Evolutionary conservation across 345 rosid species (phyloP), one percentile per base, ranked within the genome.

Genomic region (Iberis pinnata): DNA sequence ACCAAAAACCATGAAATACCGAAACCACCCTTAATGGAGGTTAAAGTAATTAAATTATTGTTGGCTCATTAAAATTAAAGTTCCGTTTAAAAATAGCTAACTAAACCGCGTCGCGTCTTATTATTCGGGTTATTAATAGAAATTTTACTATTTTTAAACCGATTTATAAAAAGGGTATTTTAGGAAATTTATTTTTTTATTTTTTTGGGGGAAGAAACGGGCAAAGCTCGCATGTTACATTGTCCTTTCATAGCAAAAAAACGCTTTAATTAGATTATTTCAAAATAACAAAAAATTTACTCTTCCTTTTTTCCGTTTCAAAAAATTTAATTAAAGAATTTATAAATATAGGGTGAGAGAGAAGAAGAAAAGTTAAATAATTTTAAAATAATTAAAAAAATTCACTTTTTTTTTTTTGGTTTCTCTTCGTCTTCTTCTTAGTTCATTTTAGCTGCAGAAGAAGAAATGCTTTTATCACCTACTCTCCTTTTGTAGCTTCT

Each of bases 151-250:
- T 67, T 60, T 53, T 48, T 54, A 67, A 47, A 8, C 50, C 22
- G 9, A 16, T 44, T 31, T 4, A 24, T 5, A 25, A 25, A 14
- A 68, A 71, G 80, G 84, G 78, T 11, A 74, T 50, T 20, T 62
- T 56, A 18, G 82, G 70, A 48, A 75, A 43, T 4, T 1, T 0
- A 4, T 17, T 10, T 1, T 9, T 32, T 11, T 56, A 14, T 27
- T 8, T 12, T n/a, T 13, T 16, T 13, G 25, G 7, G 63, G 63
- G 73, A 74, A 60, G 76, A 81, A 81, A 78, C 80, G 76, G 80
- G 89, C 76, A 65, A 71, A 73, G 18, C 76, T 74, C 80, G 84
- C 83, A 81, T 81, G 89, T 83, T 81, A 79, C 81, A 78, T 75
- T 84, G 73, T 77, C 56, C 60, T 65, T 75, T 56, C 76, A 73